Evolutionary conservation across 164 flowering plant species (phyloP), one percentile per base, ranked within the genome.

Genomic region (Houttuynia cordata): DNA sequence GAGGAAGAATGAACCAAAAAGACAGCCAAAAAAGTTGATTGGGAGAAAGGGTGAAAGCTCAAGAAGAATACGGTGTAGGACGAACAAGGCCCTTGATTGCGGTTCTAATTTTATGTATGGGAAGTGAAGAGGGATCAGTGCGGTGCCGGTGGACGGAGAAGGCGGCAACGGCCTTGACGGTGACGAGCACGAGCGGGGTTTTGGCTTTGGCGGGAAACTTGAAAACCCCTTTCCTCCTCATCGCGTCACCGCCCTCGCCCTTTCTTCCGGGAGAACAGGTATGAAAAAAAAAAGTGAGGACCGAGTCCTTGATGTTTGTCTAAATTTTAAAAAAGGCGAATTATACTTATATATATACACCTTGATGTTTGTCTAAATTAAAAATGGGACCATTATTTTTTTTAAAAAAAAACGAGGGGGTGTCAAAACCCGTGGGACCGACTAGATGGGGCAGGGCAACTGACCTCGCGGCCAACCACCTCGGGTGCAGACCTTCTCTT

Each of bases 61-160:
- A 45, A 45, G 13, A 45, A 45, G 30, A 67, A 37, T 39, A 88
- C 96, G 7, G 90, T 78, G 78, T 70, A 76, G 95, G 81, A 53
- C 96, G 98, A 24, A 68, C 45, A 39, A 84, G 62, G 60, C 78
- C 88, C 39, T 68, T 66, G 40, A 79, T 19, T 30, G 68, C 74
- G 0, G 77, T 66, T 69, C 64, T 61, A 24, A 82, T 14, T 34
- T 57, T 66, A 30, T 73, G 73, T 40, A 69, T 69, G 50, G 64
- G 24, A 51, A 60, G 45, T 9, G 71, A n/a, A 37, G 57, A 55
- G 54, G 62, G 52, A 62, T 65, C 64, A 56, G 79, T 69, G 70
- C 71, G 62, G 7, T 77, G 58, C 19, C 72, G 68, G 56, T 72
- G 70, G 56, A 64, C 18, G 24, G 70, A 34, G 22, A 75, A 53